Percentiles rank a stretch among this genome's conserved stretches.
Evolutionary conservation across 495 filamentous ascomycete genomes (phyloP).

Genomic region (Hypomontagnella submonticulosa): DNA sequence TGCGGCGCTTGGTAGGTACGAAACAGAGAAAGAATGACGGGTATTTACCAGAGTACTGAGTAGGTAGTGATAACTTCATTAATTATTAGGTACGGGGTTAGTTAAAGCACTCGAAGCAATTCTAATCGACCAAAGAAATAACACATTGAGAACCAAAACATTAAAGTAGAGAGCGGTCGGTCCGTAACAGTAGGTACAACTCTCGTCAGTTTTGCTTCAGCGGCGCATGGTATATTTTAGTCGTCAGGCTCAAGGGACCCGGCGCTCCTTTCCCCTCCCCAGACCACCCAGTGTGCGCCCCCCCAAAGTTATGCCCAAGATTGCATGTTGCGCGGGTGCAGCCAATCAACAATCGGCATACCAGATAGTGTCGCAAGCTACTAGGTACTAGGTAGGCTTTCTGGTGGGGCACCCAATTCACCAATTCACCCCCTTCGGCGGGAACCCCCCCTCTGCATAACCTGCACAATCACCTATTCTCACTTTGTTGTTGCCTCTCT

Average conservation of each 20-base stretch:
- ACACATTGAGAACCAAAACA: too few species aligned
- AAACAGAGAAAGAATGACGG: too few species aligned
- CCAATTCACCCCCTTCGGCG: background rate
- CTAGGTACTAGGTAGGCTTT: background rate
- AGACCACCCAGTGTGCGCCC: too few species aligned
- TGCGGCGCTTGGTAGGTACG: too few species aligned
- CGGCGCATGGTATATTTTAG: background rate
- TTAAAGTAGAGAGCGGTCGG: too few species aligned
- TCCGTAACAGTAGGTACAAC: too few species aligned
- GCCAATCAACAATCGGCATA: slow-evolving; percentile 19
- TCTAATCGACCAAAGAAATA: too few species aligned
- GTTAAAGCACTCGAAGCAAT: too few species aligned
- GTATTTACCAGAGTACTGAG: too few species aligned
- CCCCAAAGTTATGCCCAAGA: slow-evolving; percentile 35
- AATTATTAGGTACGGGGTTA: too few species aligned
- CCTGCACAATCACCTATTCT: slow-evolving; percentile 37
- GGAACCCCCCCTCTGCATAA: slow-evolving; percentile 33
- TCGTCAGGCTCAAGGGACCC: slow-evolving; percentile 15
- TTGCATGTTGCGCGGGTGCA: slow-evolving; percentile 27
- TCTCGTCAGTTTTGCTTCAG: too few species aligned
- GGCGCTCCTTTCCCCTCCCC: slow-evolving; percentile 15
- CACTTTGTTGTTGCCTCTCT: slow-evolving; percentile 37
- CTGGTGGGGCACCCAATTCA: slow-evolving; percentile 21
- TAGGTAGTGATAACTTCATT: too few species aligned
- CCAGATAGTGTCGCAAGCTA: slow-evolving; percentile 3